These are phyloP conservation scores for Cladobotryum mycophilum DNA, from an alignment of 2,329 filamentous ascomycete genomes.

Conservation along the genomic window DNA sequence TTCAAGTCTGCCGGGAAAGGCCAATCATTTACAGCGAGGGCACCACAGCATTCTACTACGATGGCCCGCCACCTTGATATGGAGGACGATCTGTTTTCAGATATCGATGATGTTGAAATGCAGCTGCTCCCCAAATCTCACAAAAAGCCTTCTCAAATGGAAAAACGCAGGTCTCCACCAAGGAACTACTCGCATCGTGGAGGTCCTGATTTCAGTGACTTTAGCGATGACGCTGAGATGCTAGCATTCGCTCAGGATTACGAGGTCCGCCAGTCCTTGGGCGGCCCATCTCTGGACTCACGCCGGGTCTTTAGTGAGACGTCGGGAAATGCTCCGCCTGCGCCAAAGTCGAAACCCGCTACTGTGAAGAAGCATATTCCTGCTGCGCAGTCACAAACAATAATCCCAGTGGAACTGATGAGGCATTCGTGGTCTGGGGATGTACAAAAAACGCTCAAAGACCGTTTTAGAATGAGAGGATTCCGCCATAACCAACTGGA, in stretches of 20 bases:
- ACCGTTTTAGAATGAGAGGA: conserved; percentile 75
- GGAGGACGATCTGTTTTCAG: conserved; percentile 24
- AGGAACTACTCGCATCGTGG: conserved; percentile 15
- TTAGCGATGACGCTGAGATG: conserved; percentile 47
- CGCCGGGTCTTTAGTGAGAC: conserved; percentile 41
- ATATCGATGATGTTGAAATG: conserved; percentile 24
- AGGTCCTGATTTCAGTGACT: conserved; percentile 38
- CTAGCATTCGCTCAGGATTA: conserved; percentile 46
- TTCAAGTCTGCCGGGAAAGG: not conserved
- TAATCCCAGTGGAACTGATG: conserved; percentile 50
- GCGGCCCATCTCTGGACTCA: conserved; percentile 15
- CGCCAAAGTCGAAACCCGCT: conserved; percentile 27
- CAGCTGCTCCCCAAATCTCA: conserved; percentile 10
- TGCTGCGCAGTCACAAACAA: conserved; percentile 20
- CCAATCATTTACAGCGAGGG: not conserved
- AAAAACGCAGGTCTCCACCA: conserved; percentile 1
- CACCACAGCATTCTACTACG: not conserved
- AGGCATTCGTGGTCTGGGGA: conserved; percentile 77
- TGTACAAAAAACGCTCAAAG: conserved; percentile 71
- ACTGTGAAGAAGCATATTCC: conserved; percentile 25
- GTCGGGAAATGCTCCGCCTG: conserved; percentile 38
- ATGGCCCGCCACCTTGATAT: conserved; percentile 18
- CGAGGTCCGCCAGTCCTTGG: conserved; percentile 35
- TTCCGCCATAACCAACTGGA: conserved; percentile 91
- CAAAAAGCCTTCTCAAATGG: conserved; percentile 10